These are phyloP conservation scores for Coniochaeta sp. DNA, from an alignment of 2,329 filamentous ascomycete species.

Conservation along the genomic window DNA sequence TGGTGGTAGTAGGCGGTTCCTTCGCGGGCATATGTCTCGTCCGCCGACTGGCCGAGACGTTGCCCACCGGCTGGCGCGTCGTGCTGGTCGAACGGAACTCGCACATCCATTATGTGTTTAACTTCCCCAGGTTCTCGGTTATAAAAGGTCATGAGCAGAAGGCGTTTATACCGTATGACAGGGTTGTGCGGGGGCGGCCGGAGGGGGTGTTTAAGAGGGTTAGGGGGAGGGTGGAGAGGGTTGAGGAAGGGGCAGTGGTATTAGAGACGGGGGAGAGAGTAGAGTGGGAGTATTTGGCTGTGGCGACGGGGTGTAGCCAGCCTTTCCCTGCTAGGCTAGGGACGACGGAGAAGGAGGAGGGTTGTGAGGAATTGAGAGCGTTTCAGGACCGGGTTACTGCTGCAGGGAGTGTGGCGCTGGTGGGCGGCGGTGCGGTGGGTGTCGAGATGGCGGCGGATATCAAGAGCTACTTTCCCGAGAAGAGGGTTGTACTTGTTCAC, in stretches of 20 bases:
- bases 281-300: constrained; percentile 43
- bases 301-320: constrained; percentile 46
- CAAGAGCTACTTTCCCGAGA: constrained; percentile 36
- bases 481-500: constrained; percentile 39
- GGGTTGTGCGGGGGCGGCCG: constrained; percentile 18
- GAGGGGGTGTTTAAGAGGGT: constrained; percentile 23
- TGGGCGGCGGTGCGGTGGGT: constrained; percentile 42
- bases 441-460: constrained; percentile 41
- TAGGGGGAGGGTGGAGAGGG: constrained; percentile 20
- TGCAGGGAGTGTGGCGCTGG: constrained; percentile 19
- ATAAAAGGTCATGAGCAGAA: constrained; percentile 31
- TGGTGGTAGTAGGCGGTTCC: constrained; percentile 36
- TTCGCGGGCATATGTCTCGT: constrained; percentile 32
- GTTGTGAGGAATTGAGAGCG: constrained; percentile 29
- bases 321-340: constrained; percentile 40
- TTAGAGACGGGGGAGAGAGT: constrained; percentile 31
- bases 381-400: constrained; percentile 28
- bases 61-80: constrained; percentile 36
- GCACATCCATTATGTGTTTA: constrained; percentile 34
- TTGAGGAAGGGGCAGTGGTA: constrained; percentile 24
- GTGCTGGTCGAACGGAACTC: constrained; percentile 39
- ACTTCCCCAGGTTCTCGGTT: constrained; percentile 37
- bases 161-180: constrained; percentile 40
- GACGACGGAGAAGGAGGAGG: constrained; percentile 31
- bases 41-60: constrained; percentile 24